Evolutionary conservation across 1,139 yeast species (phyloP).

Genomic region (Meyerozyma elateridarum): DNA sequence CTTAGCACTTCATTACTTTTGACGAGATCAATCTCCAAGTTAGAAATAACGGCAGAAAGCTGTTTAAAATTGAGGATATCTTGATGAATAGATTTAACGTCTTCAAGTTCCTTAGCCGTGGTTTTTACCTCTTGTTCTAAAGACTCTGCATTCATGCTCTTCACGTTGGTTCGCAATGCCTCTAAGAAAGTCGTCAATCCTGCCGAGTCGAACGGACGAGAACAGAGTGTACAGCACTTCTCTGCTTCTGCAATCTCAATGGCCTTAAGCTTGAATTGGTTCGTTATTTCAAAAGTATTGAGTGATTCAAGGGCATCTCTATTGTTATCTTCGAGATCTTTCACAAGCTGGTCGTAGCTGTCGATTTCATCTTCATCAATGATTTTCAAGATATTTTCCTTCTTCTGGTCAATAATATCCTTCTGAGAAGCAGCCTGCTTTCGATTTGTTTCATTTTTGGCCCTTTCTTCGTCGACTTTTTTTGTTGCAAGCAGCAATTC

Average conservation of each 20-base stretch:
- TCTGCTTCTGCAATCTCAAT: constrained; percentile 52
- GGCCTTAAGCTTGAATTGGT: constrained; percentile 61
- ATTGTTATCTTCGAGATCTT: constrained; percentile 59
- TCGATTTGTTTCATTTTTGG: constrained; percentile 14
- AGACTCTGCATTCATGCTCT: constrained; percentile 29
- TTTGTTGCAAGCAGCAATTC: constrained; percentile 14
- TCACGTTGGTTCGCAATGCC: constrained; percentile 34
- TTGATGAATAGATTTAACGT: constrained; percentile 9
- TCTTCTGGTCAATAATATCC: constrained; percentile 14
- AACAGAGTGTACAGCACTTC: constrained; percentile 62
- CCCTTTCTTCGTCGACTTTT: constrained; percentile 12
- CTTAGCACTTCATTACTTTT: too few species aligned
- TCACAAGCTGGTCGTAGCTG: constrained; percentile 44
- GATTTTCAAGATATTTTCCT: constrained; percentile 20
- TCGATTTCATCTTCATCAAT: constrained; percentile 44
- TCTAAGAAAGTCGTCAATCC: constrained; percentile 28
- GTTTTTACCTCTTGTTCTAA: constrained; percentile 8
- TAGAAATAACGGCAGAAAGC: too few species aligned
- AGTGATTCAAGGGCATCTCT: constrained; percentile 55
- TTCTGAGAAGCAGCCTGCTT: constrained; percentile 13
- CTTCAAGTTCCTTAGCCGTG: constrained; percentile 11
- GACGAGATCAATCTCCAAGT: too few species aligned
- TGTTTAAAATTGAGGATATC: constrained; percentile 10
- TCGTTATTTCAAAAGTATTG: constrained; percentile 62
- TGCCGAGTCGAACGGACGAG: constrained; percentile 49